phyloP scores from a whole-genome alignment of 129 eudicot species.

The Flaveria sonorensis region DNA sequence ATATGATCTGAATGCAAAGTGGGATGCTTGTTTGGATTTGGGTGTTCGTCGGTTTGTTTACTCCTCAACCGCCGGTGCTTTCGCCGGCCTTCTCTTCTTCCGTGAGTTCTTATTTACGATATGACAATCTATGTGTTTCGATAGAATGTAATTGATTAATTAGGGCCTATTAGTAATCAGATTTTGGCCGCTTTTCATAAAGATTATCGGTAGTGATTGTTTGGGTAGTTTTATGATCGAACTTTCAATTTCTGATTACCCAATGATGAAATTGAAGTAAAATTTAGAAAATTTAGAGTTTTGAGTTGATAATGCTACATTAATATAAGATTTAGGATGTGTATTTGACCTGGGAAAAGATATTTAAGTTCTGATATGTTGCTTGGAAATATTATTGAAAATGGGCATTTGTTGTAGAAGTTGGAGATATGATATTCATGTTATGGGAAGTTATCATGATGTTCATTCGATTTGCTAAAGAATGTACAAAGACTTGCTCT shows the following conservation, averaged over 20 bases:
- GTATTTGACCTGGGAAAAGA: background rate
- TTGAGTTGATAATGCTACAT: background rate
- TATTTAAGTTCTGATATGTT: background rate
- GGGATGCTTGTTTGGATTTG: conserved; percentile 59
- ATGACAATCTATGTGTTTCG: background rate
- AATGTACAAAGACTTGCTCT: no score
- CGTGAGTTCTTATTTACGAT: background rate
- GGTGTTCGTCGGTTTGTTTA: conserved; percentile 10
- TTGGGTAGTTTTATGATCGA: background rate
- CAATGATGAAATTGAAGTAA: no score
- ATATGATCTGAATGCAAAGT: conserved; percentile 70
- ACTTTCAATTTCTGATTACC: no score
- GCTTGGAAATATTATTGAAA: background rate
- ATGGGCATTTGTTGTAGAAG: background rate
- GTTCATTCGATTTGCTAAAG: background rate
- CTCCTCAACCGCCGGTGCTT: conserved; percentile 10
- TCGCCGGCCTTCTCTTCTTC: background rate
- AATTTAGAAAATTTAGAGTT: background rate
- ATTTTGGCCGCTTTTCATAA: no score
- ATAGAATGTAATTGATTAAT: background rate
- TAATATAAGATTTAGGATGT: background rate
- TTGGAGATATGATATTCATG: background rate
- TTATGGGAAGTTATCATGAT: background rate
- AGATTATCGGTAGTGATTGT: background rate
- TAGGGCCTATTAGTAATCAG: background rate